Percentiles rank a stretch among this genome's conserved stretches.
Evolutionary conservation across 495 filamentous ascomycete genomes (phyloP).

Genomic region (Tuber indicum): DNA sequence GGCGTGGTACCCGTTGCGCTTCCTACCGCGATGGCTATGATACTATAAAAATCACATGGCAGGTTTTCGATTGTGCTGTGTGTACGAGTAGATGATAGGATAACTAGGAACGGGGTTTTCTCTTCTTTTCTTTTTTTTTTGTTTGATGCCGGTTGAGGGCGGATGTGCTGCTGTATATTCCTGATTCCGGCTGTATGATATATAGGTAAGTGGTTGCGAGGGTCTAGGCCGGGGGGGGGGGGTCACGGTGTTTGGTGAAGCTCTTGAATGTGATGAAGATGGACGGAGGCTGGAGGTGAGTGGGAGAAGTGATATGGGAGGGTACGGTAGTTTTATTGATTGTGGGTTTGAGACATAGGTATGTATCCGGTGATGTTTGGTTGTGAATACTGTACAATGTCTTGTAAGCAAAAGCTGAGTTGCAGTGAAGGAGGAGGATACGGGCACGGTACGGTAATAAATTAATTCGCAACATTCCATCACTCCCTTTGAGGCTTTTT

Average conservation of each 20-base stretch:
- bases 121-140: background rate
- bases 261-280: background rate
- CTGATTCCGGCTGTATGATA: background rate
- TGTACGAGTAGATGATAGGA: background rate
- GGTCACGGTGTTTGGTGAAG: background rate
- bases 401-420: background rate
- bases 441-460: background rate
- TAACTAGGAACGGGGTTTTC: background rate
- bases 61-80: background rate
- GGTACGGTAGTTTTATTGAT: conserved; percentile 13
- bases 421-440: background rate
- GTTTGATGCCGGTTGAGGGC: background rate
- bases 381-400: conserved; percentile 4
- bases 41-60: background rate
- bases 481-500: background rate
- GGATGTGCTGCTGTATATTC: background rate
- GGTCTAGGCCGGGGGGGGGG: background rate
- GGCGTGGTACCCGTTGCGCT: background rate
- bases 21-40: background rate
- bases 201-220: background rate
- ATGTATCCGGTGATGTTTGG: conserved; percentile 2
- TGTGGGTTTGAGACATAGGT: conserved; percentile 7
- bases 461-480: conserved; percentile 8
- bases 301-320: conserved; percentile 5
- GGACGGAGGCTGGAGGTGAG: background rate